A percentile compares a stretch with the other conserved stretches of the same genome.
These are phyloP conservation scores for Halophytophthora polymorphica DNA, from an alignment of 352 stramenopile genomes.

Conservation along the genomic window DNA sequence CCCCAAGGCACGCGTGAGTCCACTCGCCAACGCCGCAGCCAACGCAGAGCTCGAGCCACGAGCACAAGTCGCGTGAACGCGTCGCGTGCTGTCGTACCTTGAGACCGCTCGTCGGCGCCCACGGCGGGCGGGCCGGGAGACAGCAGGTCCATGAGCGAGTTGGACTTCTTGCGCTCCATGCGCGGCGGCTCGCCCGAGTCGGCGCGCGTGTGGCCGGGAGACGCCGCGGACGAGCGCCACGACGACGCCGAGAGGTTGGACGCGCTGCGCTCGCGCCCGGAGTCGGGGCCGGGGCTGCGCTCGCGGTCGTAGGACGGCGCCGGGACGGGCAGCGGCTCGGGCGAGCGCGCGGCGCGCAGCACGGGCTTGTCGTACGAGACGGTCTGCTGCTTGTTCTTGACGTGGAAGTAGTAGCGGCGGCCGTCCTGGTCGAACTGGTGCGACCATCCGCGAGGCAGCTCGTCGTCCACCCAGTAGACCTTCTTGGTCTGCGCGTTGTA, in stretches of 20 bases:
- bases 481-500: conserved; percentile 74
- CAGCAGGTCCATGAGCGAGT: conserved; percentile 74
- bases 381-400: conserved; percentile 63
- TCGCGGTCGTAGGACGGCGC: conserved; percentile 40
- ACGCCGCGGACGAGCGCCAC: conserved; percentile 5
- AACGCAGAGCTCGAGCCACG: too few relatives aligned
- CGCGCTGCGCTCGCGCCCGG: conserved; percentile 2
- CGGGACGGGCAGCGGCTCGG: conserved; percentile 39
- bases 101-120: conserved; percentile 23
- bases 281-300: conserved; percentile 3
- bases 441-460: conserved; percentile 75
- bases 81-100: too few relatives aligned
- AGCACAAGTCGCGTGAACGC: too few relatives aligned
- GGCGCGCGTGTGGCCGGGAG: conserved; percentile 1
- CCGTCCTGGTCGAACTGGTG: conserved; percentile 73
- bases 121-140: conserved; percentile 50
- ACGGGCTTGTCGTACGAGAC: conserved; percentile 75
- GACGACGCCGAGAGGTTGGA: conserved; percentile 8
- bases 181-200: conserved; percentile 11
- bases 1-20: background rate
- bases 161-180: conserved; percentile 62
- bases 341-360: conserved; percentile 23
- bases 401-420: conserved; percentile 71
- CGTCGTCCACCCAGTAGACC: conserved; percentile 82
- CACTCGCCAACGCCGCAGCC: background rate